phyloP scores from a whole-genome alignment of 108 stramenopile genomes.

The Epithemia pelagica region DNA sequence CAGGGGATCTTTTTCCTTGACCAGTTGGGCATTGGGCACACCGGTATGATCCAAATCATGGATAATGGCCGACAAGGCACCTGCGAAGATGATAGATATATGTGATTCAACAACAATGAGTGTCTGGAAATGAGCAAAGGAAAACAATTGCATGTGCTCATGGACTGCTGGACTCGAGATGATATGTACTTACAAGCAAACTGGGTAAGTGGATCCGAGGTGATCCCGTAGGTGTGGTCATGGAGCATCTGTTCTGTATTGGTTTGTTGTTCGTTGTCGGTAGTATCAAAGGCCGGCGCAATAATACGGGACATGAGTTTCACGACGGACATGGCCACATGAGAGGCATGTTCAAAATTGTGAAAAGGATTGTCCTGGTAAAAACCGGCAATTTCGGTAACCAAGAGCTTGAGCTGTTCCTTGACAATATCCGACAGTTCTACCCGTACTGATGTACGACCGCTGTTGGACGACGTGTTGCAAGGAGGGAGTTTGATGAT shows the following conservation, averaged over 20 bases:
- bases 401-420: slow-evolving; percentile 1
- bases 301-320: slow-evolving; percentile 21
- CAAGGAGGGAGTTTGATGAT: slow-evolving; percentile 4
- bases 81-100: slow-evolving; percentile 13
- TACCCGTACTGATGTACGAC: background rate
- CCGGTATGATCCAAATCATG: slow-evolving; percentile 31
- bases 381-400: background rate
- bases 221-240: slow-evolving; percentile 8
- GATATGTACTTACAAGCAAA: background rate
- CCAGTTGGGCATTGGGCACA: slow-evolving; percentile 41
- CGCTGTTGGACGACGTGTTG: background rate
- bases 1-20: slow-evolving; percentile 30
- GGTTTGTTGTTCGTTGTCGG: background rate
- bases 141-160: background rate
- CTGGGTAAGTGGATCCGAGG: slow-evolving; percentile 3
- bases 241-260: background rate
- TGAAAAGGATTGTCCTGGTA: slow-evolving; percentile 24
- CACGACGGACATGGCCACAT: slow-evolving; percentile 35
- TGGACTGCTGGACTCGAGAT: background rate
- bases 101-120: background rate
- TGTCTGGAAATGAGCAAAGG: background rate
- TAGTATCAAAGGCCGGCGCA: background rate
- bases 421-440: background rate
- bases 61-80: slow-evolving; percentile 24
- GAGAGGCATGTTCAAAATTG: slow-evolving; percentile 36